Percentiles rank a stretch among this genome's conserved stretches.
phyloP scores from a whole-genome alignment of 148 eudicot genomes.

The Camellia japonica region DNA sequence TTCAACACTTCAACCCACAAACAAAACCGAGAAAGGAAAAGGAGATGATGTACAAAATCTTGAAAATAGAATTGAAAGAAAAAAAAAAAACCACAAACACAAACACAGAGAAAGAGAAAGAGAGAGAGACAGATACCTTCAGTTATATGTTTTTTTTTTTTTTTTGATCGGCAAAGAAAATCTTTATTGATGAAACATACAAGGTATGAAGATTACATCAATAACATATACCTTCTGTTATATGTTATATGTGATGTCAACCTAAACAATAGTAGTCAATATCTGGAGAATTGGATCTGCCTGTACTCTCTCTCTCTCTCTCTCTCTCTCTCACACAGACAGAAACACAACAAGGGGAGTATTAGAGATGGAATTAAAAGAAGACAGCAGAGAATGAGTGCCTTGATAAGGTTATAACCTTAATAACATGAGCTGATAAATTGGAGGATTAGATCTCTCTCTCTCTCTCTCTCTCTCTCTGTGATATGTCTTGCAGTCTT shows the following conservation, averaged over 20 bases:
- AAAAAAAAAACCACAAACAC: not conserved
- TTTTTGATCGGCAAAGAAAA: too few relatives aligned
- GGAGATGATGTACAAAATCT: not conserved
- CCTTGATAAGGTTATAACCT: not conserved
- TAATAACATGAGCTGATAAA: conserved; percentile 4
- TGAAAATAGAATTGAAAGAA: not conserved
- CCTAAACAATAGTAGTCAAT: not conserved
- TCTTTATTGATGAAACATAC: too few relatives aligned
- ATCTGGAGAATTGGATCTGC: conserved; percentile 9
- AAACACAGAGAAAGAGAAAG: too few relatives aligned
- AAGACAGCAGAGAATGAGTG: conserved; percentile 12
- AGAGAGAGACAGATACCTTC: not conserved
- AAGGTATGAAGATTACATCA: too few relatives aligned
- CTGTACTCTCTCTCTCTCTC: conserved; percentile 8
- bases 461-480: conserved; percentile 15
- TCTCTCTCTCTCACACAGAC: not conserved
- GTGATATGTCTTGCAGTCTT: not conserved
- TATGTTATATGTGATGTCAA: not conserved
- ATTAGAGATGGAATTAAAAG: not conserved
- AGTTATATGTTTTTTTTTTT: not conserved
- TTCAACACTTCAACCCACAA: not conserved
- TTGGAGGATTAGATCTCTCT: conserved; percentile 14
- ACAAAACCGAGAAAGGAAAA: not conserved
- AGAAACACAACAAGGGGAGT: not conserved
- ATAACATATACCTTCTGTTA: too few relatives aligned